Conservation (phyloP, 2,329 filamentous ascomycete genomes). For the Colletotrichum sp. region DNA sequence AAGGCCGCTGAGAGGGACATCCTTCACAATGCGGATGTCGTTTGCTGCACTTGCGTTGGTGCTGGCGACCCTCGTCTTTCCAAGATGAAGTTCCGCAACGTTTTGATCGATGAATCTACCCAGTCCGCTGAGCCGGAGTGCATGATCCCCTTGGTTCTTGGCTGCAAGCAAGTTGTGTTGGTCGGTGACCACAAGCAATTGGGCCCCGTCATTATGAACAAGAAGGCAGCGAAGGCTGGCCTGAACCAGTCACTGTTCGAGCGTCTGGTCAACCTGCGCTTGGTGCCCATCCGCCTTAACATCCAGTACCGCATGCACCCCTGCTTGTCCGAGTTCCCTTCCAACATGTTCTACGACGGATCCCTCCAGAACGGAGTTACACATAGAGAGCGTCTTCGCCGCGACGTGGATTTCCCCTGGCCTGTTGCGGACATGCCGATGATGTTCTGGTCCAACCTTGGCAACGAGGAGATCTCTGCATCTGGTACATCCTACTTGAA, state of each 20-base stretch:
- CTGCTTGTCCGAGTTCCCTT: conserved; percentile 94
- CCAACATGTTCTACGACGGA: conserved; percentile 99
- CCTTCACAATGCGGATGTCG: conserved; percentile 92
- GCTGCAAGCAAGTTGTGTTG: conserved; percentile 98
- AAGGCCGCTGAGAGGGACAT: conserved; percentile 95
- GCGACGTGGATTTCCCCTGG: conserved; percentile 98
- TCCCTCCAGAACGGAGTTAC: conserved; percentile 97
- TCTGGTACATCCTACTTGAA: conserved; percentile 98
- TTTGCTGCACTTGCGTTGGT: conserved; percentile 98
- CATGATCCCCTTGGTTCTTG: conserved; percentile 96
- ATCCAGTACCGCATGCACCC: conserved; percentile 99
- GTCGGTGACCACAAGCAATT: conserved; percentile 98
- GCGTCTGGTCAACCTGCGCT: conserved; percentile 89
- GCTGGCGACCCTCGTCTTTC: conserved; percentile 93
- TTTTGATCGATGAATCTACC: conserved; percentile 97
- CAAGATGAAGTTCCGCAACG: conserved; percentile 98
- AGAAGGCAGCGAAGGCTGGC: conserved; percentile 97
- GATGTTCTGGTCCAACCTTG: conserved; percentile 99
- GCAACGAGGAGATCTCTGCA: conserved; percentile 97
- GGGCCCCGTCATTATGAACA: conserved; percentile 99
- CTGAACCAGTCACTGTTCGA: conserved; percentile 99
- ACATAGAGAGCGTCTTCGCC: conserved; percentile 83
- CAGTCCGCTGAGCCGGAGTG: conserved; percentile 98
- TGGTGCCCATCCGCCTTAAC: conserved; percentile 89
- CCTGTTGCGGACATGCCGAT: conserved; percentile 92